These are phyloP conservation scores for Fusarium verticillioides DNA, from an alignment of 2,329 filamentous ascomycete species.

Conservation along the genomic window DNA sequence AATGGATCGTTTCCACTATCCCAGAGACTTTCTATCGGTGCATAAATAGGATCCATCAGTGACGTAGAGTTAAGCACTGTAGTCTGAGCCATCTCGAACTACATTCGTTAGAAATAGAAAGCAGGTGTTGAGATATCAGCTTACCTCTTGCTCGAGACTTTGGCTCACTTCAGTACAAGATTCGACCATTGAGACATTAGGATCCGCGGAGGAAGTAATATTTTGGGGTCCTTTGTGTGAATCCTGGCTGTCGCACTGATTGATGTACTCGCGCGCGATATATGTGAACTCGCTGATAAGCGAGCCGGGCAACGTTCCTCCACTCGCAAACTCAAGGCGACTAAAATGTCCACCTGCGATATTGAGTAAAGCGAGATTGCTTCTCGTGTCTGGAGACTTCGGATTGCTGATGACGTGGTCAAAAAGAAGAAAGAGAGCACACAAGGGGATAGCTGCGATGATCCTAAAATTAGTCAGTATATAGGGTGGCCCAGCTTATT, in stretches of 20 bases:
- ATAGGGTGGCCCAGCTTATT: too few species aligned
- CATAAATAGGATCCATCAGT: conserved; percentile 7
- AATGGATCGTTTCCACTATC: conserved; percentile 27
- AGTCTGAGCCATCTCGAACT: background rate
- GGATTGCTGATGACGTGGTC: conserved; percentile 38
- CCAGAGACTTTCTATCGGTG: conserved; percentile 26
- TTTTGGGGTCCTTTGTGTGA: background rate
- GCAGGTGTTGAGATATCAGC: accelerated
- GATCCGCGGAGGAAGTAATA: background rate
- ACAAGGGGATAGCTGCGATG: conserved; percentile 32
- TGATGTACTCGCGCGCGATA: conserved; percentile 38
- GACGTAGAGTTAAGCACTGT: background rate
- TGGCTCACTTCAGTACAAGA: background rate
- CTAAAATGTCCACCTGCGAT: conserved; percentile 38
- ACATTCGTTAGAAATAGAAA: background rate
- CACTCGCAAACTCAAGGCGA: conserved; percentile 34
- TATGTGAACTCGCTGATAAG: conserved; percentile 36
- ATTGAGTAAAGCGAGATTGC: conserved; percentile 32
- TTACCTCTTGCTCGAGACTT: background rate
- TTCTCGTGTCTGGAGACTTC: conserved; percentile 18
- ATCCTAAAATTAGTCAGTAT: conserved; percentile 7
- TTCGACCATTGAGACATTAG: background rate
- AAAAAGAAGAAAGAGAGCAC: conserved; percentile 37
- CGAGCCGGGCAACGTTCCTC: conserved; percentile 26
- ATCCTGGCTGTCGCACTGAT: conserved; percentile 1